phyloP scores from a whole-genome alignment of 2,329 filamentous ascomycete genomes.

The Fusarium phyllophilum region DNA sequence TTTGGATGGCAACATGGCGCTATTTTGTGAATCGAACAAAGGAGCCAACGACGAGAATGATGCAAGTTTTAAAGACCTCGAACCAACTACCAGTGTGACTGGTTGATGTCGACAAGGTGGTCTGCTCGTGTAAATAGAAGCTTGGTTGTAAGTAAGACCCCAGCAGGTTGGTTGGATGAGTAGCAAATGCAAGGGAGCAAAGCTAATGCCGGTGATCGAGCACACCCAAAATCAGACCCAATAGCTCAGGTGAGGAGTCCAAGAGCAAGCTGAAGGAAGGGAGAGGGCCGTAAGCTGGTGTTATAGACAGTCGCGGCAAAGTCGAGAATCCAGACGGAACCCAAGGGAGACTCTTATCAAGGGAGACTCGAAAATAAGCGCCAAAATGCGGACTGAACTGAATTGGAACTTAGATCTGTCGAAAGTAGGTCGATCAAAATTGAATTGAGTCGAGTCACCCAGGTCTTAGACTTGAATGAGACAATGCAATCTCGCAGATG shows the following conservation, averaged over 20 bases:
- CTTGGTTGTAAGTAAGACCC: conserved; percentile 31
- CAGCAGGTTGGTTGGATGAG: conserved; percentile 17
- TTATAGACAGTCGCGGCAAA: conserved; percentile 25
- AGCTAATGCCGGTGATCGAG: conserved; percentile 25
- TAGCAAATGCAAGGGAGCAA: conserved; percentile 35
- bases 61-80: conserved; percentile 1
- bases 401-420: conserved; percentile 26
- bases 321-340: conserved; percentile 11
- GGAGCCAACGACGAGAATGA: conserved; percentile 10
- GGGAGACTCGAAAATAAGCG: conserved; percentile 20
- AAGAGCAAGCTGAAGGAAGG: conserved; percentile 12
- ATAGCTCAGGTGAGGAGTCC: conserved; percentile 17
- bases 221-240: conserved; percentile 16
- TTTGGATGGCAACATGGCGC: conserved; percentile 52
- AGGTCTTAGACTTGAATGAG: conserved; percentile 34
- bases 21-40: conserved; percentile 21
- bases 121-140: conserved; percentile 14
- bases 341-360: conserved; percentile 32
- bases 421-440: conserved; percentile 18
- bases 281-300: conserved; percentile 4
- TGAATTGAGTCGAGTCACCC: conserved; percentile 5
- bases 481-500: conserved; percentile 34
- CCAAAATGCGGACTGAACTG: conserved; percentile 6
- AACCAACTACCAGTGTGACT: conserved; percentile 18
- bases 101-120: conserved; percentile 19